Conservation (phyloP, 139 green algal genomes). For the Microglena sp. region DNA sequence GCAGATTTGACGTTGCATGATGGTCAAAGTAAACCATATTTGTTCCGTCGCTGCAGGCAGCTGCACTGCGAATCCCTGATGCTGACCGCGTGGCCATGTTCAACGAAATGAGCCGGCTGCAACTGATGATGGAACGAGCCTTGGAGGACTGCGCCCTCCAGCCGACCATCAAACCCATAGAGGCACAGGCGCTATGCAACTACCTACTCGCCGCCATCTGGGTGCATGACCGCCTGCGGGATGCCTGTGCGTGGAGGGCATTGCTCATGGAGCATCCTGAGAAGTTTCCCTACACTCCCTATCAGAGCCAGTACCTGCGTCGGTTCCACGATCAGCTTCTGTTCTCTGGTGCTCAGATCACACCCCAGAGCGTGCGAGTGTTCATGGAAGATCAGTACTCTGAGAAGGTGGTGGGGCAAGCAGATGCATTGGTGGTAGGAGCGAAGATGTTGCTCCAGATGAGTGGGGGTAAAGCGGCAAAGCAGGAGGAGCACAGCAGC, state of each 20-base stretch:
- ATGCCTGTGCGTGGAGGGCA: neutral
- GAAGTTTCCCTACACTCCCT: constrained; percentile 15
- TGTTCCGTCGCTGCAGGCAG: no score
- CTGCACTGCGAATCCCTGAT: constrained; percentile 15
- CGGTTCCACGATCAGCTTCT: constrained; percentile 15
- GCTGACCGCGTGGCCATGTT: constrained; percentile 15
- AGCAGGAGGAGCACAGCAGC: neutral
- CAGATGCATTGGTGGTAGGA: neutral
- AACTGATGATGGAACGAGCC: constrained; percentile 1
- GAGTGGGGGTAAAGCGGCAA: neutral
- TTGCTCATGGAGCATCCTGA: constrained; percentile 24
- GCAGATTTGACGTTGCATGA: no score
- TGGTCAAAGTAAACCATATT: no score
- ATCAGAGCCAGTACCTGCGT: constrained; percentile 15
- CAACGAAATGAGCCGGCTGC: constrained; percentile 15
- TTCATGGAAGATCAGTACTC: constrained; percentile 16
- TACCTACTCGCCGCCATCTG: neutral
- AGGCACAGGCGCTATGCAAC: neutral
- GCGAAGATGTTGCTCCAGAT: neutral
- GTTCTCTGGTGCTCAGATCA: neutral
- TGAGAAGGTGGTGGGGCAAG: constrained; percentile 10
- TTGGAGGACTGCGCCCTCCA: neutral
- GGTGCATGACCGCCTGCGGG: constrained; percentile 1
- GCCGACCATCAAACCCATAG: neutral
- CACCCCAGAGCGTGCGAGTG: neutral